phyloP scores from a whole-genome alignment of 495 filamentous ascomycete genomes.

The Neurospora sp. region DNA sequence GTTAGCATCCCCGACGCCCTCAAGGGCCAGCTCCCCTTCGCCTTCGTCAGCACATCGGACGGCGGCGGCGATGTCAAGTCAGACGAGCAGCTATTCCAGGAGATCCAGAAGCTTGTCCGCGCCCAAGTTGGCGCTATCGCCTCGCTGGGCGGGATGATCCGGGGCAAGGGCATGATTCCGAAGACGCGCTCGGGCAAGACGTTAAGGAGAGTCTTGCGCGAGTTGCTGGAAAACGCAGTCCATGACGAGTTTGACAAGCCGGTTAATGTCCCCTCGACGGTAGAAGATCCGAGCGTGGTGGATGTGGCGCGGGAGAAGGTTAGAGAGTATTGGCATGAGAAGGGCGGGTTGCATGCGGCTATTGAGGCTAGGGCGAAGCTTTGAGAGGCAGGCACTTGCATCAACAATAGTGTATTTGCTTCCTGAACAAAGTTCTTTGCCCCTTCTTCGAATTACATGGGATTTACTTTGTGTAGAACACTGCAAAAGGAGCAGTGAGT shows the following conservation, averaged over 20 bases:
- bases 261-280: slow-evolving; percentile 42
- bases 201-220: slow-evolving; percentile 65
- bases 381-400: slow-evolving; percentile 16
- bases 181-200: slow-evolving; percentile 88
- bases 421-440: neutral
- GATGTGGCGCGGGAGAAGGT: slow-evolving; percentile 39
- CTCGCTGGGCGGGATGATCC: slow-evolving; percentile 70
- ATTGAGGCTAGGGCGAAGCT: slow-evolving; percentile 50
- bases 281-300: slow-evolving; percentile 43
- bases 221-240: slow-evolving; percentile 63
- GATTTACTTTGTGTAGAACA: neutral
- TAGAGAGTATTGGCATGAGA: slow-evolving; percentile 37
- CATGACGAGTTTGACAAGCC: slow-evolving; percentile 39
- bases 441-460: neutral
- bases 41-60: slow-evolving; percentile 54
- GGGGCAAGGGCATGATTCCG: slow-evolving; percentile 81
- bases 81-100: slow-evolving; percentile 32
- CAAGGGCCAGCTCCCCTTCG: slow-evolving; percentile 87
- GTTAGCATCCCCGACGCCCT: slow-evolving; percentile 74
- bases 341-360: slow-evolving; percentile 36
- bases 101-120: slow-evolving; percentile 60
- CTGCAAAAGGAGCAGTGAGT: neutral
- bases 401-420: neutral
- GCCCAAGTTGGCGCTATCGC: slow-evolving; percentile 83
- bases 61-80: slow-evolving; percentile 22